Evolutionary conservation across 106 monocot genomes (phyloP), one percentile per base, ranked within the genome.

Genomic region (Phalaenopsis equestris): DNA sequence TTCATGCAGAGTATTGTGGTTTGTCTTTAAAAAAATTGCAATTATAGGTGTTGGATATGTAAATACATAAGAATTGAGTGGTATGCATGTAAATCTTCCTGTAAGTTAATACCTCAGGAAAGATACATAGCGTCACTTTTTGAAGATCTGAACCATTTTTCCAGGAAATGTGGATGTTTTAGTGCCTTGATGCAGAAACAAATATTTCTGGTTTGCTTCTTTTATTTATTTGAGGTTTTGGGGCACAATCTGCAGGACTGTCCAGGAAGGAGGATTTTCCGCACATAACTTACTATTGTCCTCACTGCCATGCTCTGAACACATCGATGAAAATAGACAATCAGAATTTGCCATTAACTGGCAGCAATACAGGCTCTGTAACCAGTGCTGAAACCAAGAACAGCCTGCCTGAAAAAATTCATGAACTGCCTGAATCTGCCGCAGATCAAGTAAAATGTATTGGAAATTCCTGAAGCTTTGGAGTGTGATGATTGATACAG

Each of bases 251-350:
- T 88, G 75, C 90, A 98, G 97, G 97, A 24, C 76, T 98, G 45
- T 92, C 90, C 3, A 92, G 85, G 83, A 92, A 87, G 85, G 97
- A 98, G 81, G 97, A 98, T 81, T 98, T 90, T 75, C 89, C 90
- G 2, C 86, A 89, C 80, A 86, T 92, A 65, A 92, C 84, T 6
- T 98, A 98, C 78, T 94, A 91, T 70, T 98, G 97, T 55, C 97
- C 97, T 5, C 92, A 94, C 75, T 98, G 97, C 42, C 85, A 88
- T 73, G 94, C 87, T 23, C 79, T 98, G 47, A 98, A 94, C 83
- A 85, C 82, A 30, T 89, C 94, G 0, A 82, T 55, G 58, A 87
- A 79, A 77, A 45, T 79, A 0, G 83, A 80, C 12, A 86, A 82
- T 42, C 83, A 76, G 19, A 4, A 45, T 3, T 45, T 24, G 10